A percentile compares a stretch with the other conserved stretches of the same genome.
Evolutionary conservation across 148 eudicot species (phyloP).

Genomic region (Fagopyrum homotropicum): DNA sequence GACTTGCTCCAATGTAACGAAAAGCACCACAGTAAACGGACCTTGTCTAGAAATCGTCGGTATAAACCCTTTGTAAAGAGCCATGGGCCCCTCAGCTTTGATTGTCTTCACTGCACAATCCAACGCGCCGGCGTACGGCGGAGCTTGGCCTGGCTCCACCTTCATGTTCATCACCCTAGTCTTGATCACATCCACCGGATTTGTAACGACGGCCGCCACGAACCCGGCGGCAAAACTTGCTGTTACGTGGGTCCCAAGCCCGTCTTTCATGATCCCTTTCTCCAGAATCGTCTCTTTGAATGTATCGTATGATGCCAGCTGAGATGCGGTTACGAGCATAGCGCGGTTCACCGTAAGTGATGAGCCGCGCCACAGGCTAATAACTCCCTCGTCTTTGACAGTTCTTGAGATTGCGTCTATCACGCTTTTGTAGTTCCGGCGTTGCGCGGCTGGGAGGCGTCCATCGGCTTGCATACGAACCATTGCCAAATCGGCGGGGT

Average conservation of each 20-base stretch:
- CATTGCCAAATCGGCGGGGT: conserved; percentile 95
- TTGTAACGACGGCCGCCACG: conserved; percentile 83
- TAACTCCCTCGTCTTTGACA: conserved; percentile 52
- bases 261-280: conserved; percentile 59
- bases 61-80: conserved; percentile 74
- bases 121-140: conserved; percentile 64
- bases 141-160: conserved; percentile 36
- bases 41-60: conserved; percentile 92
- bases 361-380: conserved; percentile 81
- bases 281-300: conserved; percentile 52
- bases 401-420: conserved; percentile 57
- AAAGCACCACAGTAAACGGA: conserved; percentile 79
- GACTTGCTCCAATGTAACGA: conserved; percentile 84
- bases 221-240: conserved; percentile 88
- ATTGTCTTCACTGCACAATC: conserved; percentile 79
- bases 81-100: conserved; percentile 54
- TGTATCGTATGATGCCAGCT: conserved; percentile 78
- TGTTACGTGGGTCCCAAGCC: conserved; percentile 78
- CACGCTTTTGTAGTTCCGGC: conserved; percentile 72
- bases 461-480: conserved; percentile 99
- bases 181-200: conserved; percentile 88
- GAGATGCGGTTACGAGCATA: conserved; percentile 85
- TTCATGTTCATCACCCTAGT: conserved; percentile 94
- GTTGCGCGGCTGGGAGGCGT: conserved; percentile 51
- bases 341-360: conserved; percentile 89